Evolutionary conservation across 2,329 filamentous ascomycete genomes (phyloP).

Genomic region (Mollisia scopiformis): DNA sequence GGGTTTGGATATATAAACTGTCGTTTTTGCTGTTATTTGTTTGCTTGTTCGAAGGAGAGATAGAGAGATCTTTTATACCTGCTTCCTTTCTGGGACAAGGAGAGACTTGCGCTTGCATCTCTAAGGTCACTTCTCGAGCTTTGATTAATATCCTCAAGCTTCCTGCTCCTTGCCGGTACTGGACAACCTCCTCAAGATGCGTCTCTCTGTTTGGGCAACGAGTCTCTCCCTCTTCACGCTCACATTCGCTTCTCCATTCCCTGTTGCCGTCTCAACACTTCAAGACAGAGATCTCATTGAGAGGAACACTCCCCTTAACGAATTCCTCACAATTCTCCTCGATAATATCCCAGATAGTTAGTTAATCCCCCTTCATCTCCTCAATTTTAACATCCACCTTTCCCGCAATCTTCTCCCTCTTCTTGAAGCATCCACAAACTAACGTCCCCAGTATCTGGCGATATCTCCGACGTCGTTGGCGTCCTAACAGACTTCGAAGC

Average conservation of each 20-base stretch:
- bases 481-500: conserved; percentile 29
- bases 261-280: not conserved
- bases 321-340: conserved; percentile 10
- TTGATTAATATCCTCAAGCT: too few relatives aligned
- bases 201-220: not conserved
- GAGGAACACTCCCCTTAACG: conserved; percentile 11
- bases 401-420: too few relatives aligned
- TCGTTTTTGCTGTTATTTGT: not conserved
- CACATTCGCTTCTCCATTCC: not conserved
- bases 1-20: not conserved
- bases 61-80: not conserved
- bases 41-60: not conserved
- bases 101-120: too few relatives aligned
- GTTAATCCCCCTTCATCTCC: too few relatives aligned
- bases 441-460: conserved; percentile 20
- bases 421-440: too few relatives aligned
- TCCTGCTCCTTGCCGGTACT: too few relatives aligned
- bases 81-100: not conserved
- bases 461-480: conserved; percentile 19
- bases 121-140: too few relatives aligned
- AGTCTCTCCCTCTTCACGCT: not conserved
- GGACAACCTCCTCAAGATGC: not conserved
- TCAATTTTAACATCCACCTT: too few relatives aligned
- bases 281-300: not conserved
- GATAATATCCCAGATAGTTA: conserved; percentile 28